Base-by-base conservation (phyloP, 768 basidiomycete species). In the Strobilomyces confusus region DNA sequence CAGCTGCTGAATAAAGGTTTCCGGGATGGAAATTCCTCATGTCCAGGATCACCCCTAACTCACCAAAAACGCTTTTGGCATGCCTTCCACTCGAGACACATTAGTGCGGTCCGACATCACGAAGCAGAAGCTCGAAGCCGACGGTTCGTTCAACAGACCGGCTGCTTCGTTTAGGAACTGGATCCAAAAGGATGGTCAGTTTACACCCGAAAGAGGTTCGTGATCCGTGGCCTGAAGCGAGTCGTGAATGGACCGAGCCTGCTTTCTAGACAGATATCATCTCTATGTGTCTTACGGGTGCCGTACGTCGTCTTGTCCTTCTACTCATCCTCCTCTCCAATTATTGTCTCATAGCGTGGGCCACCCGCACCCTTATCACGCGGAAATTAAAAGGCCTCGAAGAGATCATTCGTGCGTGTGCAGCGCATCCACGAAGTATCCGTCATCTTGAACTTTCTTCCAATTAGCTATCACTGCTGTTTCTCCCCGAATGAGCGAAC, bases 301-400 rank as follows among this genome's bases (percentile, higher is more conserved):
- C 63, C 93, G 89, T 91, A 58, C 67, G 86, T 60, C 33, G 1
- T 20, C 6, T 12, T 15, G n/a, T 15, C 6, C 23, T 36, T 19
- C 5, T 0, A 6, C 5, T 8, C n/a, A n/a, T 8, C 3, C 23
- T 4, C 0, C 30, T 26, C 23, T 22, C n/a, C 22, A 30, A 29
- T 44, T 20, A 19, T 9, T 19, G 25, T n/a, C n/a, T 11, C 40
- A 12, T 43, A 90, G 88, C 95, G 11, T 98, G 95, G 95, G 95
- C 95, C 0, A 92, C 92, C 26, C 80, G 95, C 60, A 82, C 94
- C 4, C 75, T 97, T 57, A 97, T 98, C 61, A 77, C 87, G 4
- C 80, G 95, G 59, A 85, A 92, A 70, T 79, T 98, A 62, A 99
- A 99, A 69, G 94, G 95, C 1, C 77, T 99, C 22, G 89, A 98